These are phyloP conservation scores for Streptanthus diversifolius DNA, from an alignment of 345 rosid genomes.

Conservation along the genomic window DNA sequence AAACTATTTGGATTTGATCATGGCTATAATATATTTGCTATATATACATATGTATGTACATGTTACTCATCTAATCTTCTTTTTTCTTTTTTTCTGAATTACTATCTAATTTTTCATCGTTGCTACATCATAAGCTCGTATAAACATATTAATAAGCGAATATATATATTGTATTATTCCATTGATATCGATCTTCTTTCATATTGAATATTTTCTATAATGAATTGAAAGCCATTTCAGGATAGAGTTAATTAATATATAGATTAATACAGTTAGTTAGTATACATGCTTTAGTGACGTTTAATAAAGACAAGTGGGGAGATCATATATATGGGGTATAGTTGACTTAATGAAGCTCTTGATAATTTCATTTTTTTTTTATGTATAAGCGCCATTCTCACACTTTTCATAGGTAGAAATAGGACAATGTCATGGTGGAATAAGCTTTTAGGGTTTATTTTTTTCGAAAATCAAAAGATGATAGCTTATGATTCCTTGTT, in stretches of 20 bases:
- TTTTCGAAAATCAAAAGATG: background rate
- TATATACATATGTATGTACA: background rate
- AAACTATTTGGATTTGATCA: background rate
- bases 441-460: background rate
- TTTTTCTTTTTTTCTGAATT: background rate
- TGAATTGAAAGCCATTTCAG: background rate
- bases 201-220: background rate
- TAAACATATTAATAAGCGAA: background rate
- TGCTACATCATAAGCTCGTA: background rate
- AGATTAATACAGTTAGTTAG: background rate
- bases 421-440: constrained; percentile 2
- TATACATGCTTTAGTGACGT: constrained; percentile 1
- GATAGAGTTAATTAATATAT: background rate
- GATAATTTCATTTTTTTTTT: background rate
- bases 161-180: background rate
- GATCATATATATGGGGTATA: background rate
- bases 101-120: background rate
- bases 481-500: constrained; percentile 25
- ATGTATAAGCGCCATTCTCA: background rate
- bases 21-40: background rate
- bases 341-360: constrained; percentile 12
- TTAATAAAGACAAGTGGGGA: background rate
- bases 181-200: background rate
- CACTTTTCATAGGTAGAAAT: background rate
- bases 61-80: background rate